phyloP scores from a whole-genome alignment of 2,329 filamentous ascomycete genomes.

The Gnomoniopsis smithogilvyi region DNA sequence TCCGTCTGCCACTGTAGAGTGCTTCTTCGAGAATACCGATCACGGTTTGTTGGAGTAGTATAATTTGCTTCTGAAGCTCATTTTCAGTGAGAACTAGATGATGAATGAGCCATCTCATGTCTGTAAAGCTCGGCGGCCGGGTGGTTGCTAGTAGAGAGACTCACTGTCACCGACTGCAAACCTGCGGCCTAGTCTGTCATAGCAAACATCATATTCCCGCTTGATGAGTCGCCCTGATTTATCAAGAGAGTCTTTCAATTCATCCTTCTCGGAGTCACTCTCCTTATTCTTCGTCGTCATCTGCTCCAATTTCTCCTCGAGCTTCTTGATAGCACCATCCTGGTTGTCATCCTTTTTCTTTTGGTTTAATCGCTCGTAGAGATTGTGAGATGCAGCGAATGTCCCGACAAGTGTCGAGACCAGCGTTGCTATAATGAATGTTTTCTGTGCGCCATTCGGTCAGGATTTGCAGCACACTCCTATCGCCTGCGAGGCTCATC shows the following conservation, averaged over 20 bases:
- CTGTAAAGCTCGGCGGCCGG: neutral
- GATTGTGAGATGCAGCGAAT: constrained; percentile 33
- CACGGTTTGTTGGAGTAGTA: constrained; percentile 34
- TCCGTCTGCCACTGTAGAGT: constrained; percentile 27
- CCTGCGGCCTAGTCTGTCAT: constrained; percentile 28
- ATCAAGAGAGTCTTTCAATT: constrained; percentile 27
- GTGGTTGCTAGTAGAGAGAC: neutral
- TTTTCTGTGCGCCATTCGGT: constrained; percentile 25
- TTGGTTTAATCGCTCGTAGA: constrained; percentile 34
- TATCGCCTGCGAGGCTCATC: rapidly evolving
- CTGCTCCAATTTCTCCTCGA: constrained; percentile 24
- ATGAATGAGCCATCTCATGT: neutral
- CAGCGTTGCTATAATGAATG: constrained; percentile 36
- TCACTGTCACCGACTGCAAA: constrained; percentile 34
- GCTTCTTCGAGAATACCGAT: constrained; percentile 35
- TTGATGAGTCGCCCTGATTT: constrained; percentile 29
- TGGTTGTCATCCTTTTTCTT: constrained; percentile 31
- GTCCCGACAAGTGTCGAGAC: constrained; percentile 36
- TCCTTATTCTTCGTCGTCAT: constrained; percentile 18
- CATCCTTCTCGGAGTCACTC: constrained; percentile 16
- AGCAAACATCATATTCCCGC: constrained; percentile 32
- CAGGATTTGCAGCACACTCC: neutral
- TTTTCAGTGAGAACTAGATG: constrained; percentile 28
- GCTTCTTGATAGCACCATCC: constrained; percentile 29
- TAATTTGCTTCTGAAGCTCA: constrained; percentile 34